These are phyloP conservation scores for Penicillium ucsense DNA, from an alignment of 495 filamentous ascomycete species.

Conservation along the genomic window DNA sequence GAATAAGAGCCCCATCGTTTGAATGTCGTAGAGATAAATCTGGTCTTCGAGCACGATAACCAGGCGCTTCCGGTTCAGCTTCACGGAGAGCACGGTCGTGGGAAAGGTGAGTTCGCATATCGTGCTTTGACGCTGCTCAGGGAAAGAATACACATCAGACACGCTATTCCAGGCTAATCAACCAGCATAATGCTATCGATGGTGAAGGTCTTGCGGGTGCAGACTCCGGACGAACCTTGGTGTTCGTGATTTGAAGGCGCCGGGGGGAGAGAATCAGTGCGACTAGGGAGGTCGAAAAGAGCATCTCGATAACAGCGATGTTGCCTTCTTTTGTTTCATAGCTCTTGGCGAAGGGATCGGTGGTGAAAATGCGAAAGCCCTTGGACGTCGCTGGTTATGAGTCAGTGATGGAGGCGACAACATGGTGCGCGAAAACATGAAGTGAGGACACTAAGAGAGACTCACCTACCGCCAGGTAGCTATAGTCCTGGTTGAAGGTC, in stretches of 20 bases:
- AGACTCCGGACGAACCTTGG: slow-evolving; percentile 57
- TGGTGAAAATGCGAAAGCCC: slow-evolving; percentile 92
- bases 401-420: slow-evolving; percentile 14
- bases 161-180: background rate
- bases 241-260: slow-evolving; percentile 89
- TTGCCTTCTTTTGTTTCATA: slow-evolving; percentile 90
- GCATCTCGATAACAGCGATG: slow-evolving; percentile 92
- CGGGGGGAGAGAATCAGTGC: slow-evolving; percentile 84
- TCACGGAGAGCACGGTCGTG: slow-evolving; percentile 82
- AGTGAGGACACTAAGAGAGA: background rate
- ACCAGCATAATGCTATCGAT: background rate
- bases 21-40: slow-evolving; percentile 96
- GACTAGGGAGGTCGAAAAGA: slow-evolving; percentile 97
- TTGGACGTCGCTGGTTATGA: slow-evolving; percentile 60
- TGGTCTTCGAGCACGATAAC: slow-evolving; percentile 89
- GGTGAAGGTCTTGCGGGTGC: background rate
- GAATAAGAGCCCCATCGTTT: slow-evolving; percentile 88
- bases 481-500: slow-evolving; percentile 98
- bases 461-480: slow-evolving; percentile 86
- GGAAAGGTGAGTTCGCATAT: slow-evolving; percentile 99
- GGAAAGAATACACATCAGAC: slow-evolving; percentile 1
- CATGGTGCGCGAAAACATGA: too few relatives aligned
- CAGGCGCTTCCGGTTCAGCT: slow-evolving; percentile 86
- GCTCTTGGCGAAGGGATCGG: slow-evolving; percentile 87
- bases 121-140: slow-evolving; percentile 68